A percentile compares a stretch with the other conserved stretches of the same genome.
Conservation (phyloP, 163 green algal species). For the Scenedesmus sp. region DNA sequence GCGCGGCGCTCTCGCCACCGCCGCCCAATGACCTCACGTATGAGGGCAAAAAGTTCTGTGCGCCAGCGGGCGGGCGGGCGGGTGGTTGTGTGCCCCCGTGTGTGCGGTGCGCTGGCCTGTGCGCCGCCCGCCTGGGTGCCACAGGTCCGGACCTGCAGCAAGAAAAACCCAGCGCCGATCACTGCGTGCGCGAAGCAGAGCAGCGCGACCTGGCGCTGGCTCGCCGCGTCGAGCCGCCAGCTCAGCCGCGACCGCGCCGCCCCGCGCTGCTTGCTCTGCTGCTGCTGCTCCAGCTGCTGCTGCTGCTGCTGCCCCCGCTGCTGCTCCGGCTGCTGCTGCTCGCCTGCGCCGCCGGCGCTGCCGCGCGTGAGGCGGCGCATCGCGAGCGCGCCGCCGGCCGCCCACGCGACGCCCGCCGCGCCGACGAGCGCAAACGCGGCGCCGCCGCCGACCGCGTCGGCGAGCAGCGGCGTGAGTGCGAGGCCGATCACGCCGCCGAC, state of each 20-base stretch:
- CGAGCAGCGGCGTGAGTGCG: slow-evolving; percentile 54
- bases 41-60: slow-evolving; percentile 70
- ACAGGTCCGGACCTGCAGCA: slow-evolving; percentile 72
- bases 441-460: slow-evolving; percentile 51
- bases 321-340: neutral
- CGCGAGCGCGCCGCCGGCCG: slow-evolving; percentile 14
- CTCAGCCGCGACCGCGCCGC: neutral
- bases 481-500: slow-evolving; percentile 69
- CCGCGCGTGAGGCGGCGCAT: neutral
- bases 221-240: neutral
- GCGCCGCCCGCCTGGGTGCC: too few species aligned
- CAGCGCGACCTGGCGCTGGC: slow-evolving; percentile 31
- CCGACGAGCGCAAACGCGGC: slow-evolving; percentile 58
- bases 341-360: neutral
- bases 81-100: neutral
- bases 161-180: slow-evolving; percentile 80
- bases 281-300: slow-evolving; percentile 21
- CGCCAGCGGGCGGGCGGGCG: neutral
- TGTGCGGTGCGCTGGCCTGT: neutral
- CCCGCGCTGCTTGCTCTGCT: slow-evolving; percentile 9
- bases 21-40: slow-evolving; percentile 64
- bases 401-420: slow-evolving; percentile 50
- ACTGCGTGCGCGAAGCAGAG: slow-evolving; percentile 73
- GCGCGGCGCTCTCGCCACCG: slow-evolving; percentile 1
- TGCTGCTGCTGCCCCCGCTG: neutral